These are phyloP conservation scores for Pythium rhizo-oryzae DNA, from an alignment of 352 stramenopile genomes.

Conservation along the genomic window DNA sequence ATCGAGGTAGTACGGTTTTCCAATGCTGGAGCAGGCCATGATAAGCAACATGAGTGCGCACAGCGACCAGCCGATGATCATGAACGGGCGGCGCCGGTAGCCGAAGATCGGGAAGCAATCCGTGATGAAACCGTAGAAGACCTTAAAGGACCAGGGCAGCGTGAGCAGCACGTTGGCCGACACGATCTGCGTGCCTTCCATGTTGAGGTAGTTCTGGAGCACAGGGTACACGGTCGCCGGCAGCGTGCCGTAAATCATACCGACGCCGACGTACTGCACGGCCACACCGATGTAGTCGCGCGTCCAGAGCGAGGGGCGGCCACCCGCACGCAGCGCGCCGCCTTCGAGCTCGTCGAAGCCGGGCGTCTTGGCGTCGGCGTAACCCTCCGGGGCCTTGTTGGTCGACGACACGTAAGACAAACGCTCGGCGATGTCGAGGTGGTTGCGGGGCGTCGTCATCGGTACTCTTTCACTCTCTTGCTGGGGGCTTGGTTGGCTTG, in stretches of 20 bases:
- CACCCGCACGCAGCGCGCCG: conserved; percentile 19
- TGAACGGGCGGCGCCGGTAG: conserved; percentile 40
- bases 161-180: conserved; percentile 28
- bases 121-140: conserved; percentile 34
- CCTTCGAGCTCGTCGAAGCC: no score
- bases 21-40: conserved; percentile 22
- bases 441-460: no score
- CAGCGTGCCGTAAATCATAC: conserved; percentile 32
- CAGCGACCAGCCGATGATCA: conserved; percentile 38
- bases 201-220: conserved; percentile 36
- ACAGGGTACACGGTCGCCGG: conserved; percentile 37
- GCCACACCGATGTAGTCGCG: conserved; percentile 32
- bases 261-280: conserved; percentile 35
- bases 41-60: conserved; percentile 19
- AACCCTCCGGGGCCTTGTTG: no score
- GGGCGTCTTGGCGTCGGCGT: no score
- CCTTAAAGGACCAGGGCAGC: conserved; percentile 41
- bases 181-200: conserved; percentile 33
- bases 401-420: no score
- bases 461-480: no score
- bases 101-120: conserved; percentile 34
- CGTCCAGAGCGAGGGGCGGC: conserved; percentile 23
- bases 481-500: no score
- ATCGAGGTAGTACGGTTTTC: conserved; percentile 28
- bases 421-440: no score